These are phyloP conservation scores for Bipolaris cookei DNA, from an alignment of 2,329 filamentous ascomycete species.

Conservation along the genomic window DNA sequence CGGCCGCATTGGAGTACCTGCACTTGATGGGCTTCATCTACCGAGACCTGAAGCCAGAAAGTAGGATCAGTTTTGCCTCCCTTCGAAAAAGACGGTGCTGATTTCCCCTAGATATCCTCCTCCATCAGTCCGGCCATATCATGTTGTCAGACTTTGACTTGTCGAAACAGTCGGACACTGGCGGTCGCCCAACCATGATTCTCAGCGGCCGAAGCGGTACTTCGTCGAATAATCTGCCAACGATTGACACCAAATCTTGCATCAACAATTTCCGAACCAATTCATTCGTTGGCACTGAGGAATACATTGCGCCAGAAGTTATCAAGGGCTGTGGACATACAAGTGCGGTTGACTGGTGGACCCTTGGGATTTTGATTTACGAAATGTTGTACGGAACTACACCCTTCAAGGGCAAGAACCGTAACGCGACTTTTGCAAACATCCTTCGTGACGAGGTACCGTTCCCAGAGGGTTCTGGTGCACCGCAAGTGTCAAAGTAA, in stretches of 20 bases:
- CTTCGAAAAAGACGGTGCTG: slow-evolving; percentile 40
- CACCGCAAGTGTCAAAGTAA: slow-evolving; percentile 90
- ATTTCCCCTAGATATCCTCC: slow-evolving; percentile 76
- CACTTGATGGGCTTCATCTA: slow-evolving; percentile 99
- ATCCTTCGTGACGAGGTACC: slow-evolving; percentile 94
- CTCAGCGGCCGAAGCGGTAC: slow-evolving; percentile 77
- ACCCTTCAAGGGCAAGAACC: slow-evolving; percentile 98
- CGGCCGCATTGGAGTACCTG: slow-evolving; percentile 92
- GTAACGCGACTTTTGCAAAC: slow-evolving; percentile 97
- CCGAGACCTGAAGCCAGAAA: slow-evolving; percentile 94
- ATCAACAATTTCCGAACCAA: slow-evolving; percentile 98
- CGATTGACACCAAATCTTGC: slow-evolving; percentile 98
- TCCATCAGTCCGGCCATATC: slow-evolving; percentile 99
- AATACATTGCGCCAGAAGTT: slow-evolving; percentile 98
- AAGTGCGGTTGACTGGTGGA: slow-evolving; percentile 99
- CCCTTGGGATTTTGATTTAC: slow-evolving; percentile 93
- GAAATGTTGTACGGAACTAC: slow-evolving; percentile 99
- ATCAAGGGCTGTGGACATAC: slow-evolving; percentile 99
- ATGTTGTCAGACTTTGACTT: slow-evolving; percentile 99
- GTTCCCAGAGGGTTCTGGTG: slow-evolving; percentile 86
- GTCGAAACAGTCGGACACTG: slow-evolving; percentile 95
- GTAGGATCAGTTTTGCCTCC: slow-evolving; percentile 60
- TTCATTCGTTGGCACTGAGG: slow-evolving; percentile 97
- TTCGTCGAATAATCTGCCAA: slow-evolving; percentile 83
- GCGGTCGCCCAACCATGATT: slow-evolving; percentile 97